Base-by-base conservation (phyloP, 345 rosid species). In the Eucalyptus tenuipes region DNA sequence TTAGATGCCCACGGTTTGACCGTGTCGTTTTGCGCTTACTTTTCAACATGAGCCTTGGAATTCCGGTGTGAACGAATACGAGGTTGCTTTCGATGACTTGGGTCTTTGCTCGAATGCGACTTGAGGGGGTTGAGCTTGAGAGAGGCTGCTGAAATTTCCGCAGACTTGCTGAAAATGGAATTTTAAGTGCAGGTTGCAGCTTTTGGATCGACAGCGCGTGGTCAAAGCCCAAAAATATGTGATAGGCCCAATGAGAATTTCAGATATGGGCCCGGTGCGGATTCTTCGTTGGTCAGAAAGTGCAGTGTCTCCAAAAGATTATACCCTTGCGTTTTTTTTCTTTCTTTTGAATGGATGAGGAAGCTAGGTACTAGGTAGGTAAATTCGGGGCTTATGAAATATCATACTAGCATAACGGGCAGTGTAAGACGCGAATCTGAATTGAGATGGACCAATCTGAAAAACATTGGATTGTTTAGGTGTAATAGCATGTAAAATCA, bases 381-480 rank as follows among this genome's bases (percentile, higher is more conserved):
- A 68, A 0, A 71, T 71, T 71, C 13, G 7, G 44, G 81, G 81
- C 81, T 33, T 10, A 37, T 20, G 82, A 22, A 37, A 75, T 75
- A 75, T 18, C 27, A 0, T 75, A 11, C 5, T 9, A 37, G 42
- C 45, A 10, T 3, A 4, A 3, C 13, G 82, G 82, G 14, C 27
- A 12, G 0, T 10, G 0, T 10, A 75, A 75, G 29, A 37, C 8
- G 29, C 27, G 2, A 75, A 20, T 18, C 45, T 37, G 27, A 37
- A 37, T 75, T 13, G 45, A 4, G 15, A 20, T 37, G 14, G 82
- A 10, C 14, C 5, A 0, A 0, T 37, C 8, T 0, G 2, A 71
- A 18, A 5, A 33, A 37, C 1, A 6, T 71, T 5, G 27, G 3
- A 9, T 71, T 37, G 25, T 18, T 33, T 20, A 18, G 25, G 25